phyloP scores from a whole-genome alignment of 371 early-diverging fungal genomes.

The Mucor plumbeus region DNA sequence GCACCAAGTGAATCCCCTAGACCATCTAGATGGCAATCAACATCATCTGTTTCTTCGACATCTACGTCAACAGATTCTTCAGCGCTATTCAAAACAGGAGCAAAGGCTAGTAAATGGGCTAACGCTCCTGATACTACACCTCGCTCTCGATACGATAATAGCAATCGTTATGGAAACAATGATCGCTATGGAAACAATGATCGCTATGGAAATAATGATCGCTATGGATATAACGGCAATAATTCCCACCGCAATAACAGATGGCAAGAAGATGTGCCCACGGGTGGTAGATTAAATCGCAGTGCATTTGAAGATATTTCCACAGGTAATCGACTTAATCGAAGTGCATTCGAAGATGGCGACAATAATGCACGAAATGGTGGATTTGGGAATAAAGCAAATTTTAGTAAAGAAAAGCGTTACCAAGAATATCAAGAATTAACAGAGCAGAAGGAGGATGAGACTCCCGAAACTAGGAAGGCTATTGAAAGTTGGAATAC shows the following conservation, averaged over 20 bases:
- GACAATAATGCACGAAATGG: conserved; percentile 6
- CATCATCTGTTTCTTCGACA: not conserved
- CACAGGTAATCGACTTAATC: conserved; percentile 8
- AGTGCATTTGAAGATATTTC: conserved; percentile 13
- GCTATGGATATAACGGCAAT: not conserved
- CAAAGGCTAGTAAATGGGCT: conserved; percentile 14
- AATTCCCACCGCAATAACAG: not conserved
- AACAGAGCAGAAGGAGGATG: not conserved
- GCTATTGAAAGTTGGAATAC: conserved; percentile 11
- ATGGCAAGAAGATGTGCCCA: not conserved
- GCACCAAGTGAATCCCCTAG: conserved; percentile 1
- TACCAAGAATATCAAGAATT: not conserved
- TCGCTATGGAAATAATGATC: conserved; percentile 1
- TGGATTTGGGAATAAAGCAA: conserved; percentile 9
- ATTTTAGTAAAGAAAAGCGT: conserved; percentile 4
- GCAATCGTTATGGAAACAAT: too few relatives aligned
- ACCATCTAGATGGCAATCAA: not conserved
- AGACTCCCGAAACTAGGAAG: not conserved
- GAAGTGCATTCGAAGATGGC: conserved; percentile 13
- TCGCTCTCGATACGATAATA: not conserved
- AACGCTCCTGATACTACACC: not conserved
- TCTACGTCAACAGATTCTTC: not conserved
- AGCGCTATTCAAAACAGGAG: not conserved
- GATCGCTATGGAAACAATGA: not conserved
- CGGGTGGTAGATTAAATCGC: conserved; percentile 14